These are phyloP conservation scores for Drechslera avenae DNA, from an alignment of 2,329 filamentous ascomycete genomes.

Conservation along the genomic window DNA sequence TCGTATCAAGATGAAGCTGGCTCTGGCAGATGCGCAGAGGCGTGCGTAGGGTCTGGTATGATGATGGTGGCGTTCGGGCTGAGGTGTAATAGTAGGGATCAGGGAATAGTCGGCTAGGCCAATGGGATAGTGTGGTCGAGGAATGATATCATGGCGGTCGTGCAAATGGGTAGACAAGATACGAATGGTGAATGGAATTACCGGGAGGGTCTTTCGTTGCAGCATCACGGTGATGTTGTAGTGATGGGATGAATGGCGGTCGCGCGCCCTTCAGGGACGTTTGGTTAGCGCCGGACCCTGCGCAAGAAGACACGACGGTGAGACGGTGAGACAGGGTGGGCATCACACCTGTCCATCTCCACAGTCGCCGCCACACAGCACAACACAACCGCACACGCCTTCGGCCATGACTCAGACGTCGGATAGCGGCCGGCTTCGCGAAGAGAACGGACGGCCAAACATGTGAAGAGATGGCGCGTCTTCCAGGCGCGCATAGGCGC, in stretches of 20 bases:
- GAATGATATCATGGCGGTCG: not conserved
- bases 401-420: not conserved
- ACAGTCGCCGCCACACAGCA: too few relatives aligned
- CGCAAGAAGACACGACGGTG: not conserved
- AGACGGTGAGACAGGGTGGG: slow-evolving; percentile 30
- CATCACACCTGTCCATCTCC: slow-evolving; percentile 5
- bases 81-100: not conserved
- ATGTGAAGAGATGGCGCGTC: not conserved
- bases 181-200: not conserved
- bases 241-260: not conserved
- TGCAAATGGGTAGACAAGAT: not conserved
- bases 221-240: not conserved
- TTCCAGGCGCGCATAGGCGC: slow-evolving; percentile 4
- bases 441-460: not conserved
- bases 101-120: not conserved
- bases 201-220: not conserved
- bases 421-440: not conserved
- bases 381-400: not conserved
- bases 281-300: slow-evolving; percentile 17
- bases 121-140: not conserved
- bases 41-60: not conserved
- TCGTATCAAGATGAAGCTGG: slow-evolving; percentile 25
- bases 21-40: not conserved
- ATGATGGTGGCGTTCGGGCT: not conserved
- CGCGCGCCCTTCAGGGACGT: not conserved